phyloP scores from a whole-genome alignment of 139 green algal species.

The Chlorella sorokiniana region DNA sequence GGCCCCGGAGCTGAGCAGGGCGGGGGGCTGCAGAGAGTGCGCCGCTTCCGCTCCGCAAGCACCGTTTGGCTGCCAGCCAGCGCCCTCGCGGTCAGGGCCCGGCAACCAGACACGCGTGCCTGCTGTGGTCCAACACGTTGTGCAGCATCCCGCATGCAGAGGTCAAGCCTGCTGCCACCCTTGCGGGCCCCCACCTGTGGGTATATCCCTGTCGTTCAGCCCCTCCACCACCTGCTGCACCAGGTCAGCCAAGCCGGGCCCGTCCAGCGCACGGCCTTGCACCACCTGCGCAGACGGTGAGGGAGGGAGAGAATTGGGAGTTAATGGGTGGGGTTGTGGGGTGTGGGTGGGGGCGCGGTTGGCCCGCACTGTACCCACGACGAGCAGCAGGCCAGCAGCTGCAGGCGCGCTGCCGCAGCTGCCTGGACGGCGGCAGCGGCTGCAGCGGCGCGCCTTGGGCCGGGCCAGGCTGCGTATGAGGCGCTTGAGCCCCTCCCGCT shows the following conservation, averaged over 20 bases:
- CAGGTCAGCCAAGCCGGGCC: conserved; percentile 53
- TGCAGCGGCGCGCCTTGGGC: conserved; percentile 49
- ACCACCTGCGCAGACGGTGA: conserved; percentile 30
- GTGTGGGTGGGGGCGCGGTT: neutral
- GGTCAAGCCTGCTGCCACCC: neutral
- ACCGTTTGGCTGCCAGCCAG: no score
- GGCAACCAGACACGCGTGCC: neutral
- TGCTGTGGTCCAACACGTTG: neutral
- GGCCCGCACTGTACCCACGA: no score
- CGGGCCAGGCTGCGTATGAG: conserved; percentile 50
- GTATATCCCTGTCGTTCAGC: conserved; percentile 78
- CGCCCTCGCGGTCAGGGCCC: no score
- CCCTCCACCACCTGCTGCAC: conserved; percentile 61
- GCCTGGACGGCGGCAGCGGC: neutral
- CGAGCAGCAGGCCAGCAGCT: no score
- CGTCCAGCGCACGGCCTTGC: conserved; percentile 46
- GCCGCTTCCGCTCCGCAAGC: no score
- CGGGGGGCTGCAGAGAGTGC: neutral
- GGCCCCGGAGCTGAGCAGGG: neutral
- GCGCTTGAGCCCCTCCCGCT: conserved; percentile 40
- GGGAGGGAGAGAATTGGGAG: neutral
- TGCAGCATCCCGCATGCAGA: no score
- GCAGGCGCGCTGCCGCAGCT: neutral
- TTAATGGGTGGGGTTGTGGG: neutral
- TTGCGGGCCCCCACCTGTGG: conserved; percentile 37